phyloP scores from a whole-genome alignment of 2,329 filamentous ascomycete genomes.

The Waltergamsia citrina region DNA sequence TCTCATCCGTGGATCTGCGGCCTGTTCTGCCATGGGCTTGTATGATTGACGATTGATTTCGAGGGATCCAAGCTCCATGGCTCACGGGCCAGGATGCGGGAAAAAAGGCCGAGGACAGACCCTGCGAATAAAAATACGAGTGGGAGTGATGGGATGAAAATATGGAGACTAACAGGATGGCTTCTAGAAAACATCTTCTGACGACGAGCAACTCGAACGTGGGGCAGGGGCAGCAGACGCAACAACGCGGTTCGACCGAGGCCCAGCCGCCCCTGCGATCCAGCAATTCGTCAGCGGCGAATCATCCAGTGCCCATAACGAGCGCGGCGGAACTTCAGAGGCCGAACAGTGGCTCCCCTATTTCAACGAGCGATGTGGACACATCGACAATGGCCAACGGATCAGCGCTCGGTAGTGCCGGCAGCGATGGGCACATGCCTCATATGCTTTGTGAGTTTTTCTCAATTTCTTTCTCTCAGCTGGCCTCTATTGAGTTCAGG shows the following conservation, averaged over 20 bases:
- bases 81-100: no score
- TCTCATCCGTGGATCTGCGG: no score
- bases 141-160: no score
- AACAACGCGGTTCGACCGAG: constrained; percentile 27
- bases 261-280: constrained; percentile 22
- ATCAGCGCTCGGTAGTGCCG: no score
- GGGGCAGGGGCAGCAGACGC: constrained; percentile 13
- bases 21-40: no score
- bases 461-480: constrained; percentile 9
- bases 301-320: constrained; percentile 21
- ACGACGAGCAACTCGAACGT: constrained; percentile 27
- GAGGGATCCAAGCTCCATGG: no score
- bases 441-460: constrained; percentile 16
- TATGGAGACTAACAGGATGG: no score
- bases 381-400: constrained; percentile 10
- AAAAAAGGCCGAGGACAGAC: no score
- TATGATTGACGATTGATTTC: no score
- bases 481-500: no score
- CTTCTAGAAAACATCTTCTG: constrained; percentile 34
- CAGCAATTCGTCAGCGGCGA: constrained; percentile 5
- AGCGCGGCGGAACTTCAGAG: constrained; percentile 26
- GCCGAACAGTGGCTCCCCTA: constrained; percentile 23
- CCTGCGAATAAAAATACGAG: no score
- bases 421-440: constrained; percentile 33
- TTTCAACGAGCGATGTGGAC: constrained; percentile 20